Evolutionary conservation across 139 green algal species (phyloP).

Genomic region (Astrephomene gubernaculifera): DNA sequence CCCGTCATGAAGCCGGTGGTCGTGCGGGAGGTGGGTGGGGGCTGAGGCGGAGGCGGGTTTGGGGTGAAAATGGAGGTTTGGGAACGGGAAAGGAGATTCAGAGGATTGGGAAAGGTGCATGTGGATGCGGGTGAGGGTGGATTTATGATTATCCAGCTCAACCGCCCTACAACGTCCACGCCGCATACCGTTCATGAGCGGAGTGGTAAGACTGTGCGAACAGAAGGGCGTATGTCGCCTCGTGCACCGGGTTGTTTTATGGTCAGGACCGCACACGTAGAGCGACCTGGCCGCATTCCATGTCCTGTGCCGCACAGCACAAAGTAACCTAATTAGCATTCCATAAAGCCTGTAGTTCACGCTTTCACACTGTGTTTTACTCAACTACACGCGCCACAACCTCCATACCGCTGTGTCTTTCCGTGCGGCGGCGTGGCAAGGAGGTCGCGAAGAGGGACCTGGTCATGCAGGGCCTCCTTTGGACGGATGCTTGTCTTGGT

Average conservation of each 20-base stretch:
- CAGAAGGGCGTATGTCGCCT: neutral
- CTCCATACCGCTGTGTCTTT: slow-evolving; percentile 18
- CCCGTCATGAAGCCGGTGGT: slow-evolving; percentile 92
- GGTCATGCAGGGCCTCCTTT: neutral
- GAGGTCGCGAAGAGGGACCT: neutral
- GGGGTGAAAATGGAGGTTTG: too few relatives aligned
- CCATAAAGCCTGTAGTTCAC: too few relatives aligned
- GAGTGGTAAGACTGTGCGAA: neutral
- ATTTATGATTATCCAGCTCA: too few relatives aligned
- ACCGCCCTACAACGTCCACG: neutral
- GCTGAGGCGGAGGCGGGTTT: neutral
- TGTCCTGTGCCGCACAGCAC: too few relatives aligned
- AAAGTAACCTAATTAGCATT: too few relatives aligned
- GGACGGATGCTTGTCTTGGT: neutral
- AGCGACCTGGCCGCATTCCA: too few relatives aligned
- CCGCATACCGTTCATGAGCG: neutral
- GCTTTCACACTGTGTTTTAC: too few relatives aligned
- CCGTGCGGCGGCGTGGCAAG: slow-evolving; percentile 37
- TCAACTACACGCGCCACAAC: slow-evolving; percentile 47
- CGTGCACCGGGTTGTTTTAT: too few relatives aligned
- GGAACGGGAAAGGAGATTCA: too few relatives aligned
- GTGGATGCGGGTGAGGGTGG: too few relatives aligned
- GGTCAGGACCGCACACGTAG: too few relatives aligned
- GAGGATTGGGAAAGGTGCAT: too few relatives aligned
- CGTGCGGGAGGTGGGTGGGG: slow-evolving; percentile 75